Base-by-base conservation (phyloP, 345 rosid genomes). In the Carallia pectinifolia region DNA sequence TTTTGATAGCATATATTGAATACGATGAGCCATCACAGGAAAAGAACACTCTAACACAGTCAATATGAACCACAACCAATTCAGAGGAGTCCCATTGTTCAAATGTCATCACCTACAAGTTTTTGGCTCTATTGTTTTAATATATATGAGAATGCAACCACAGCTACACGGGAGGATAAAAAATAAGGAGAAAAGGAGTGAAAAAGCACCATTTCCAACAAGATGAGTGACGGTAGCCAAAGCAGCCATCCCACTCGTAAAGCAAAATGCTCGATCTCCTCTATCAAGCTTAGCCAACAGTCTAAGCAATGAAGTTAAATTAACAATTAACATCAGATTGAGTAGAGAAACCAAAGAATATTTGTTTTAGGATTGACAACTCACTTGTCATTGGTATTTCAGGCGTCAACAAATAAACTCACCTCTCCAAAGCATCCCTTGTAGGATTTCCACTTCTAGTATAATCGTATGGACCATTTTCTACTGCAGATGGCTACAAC, bases 181-280 rank as follows among this genome's bases (percentile, higher is more conserved):
- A 54, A 16, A 44, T 33, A 56, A 12, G 3, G 6, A 54, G 19
- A 36, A 44, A 44, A 44, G 18, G 19, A 69, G 8, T 4, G 37
- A 62, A n/a, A 27, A 66, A 64, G 54, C 71, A 95, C 99, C 98
- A 63, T 77, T 67, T 81, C 74, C 78, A 75, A 95, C 66, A 71
- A 92, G 96, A 81, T 85, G 93, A 10, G 87, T 69, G 65, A 90
- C 97, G 63, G 98, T 85, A 73, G 87, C 75, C 78, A 92, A 87
- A 74, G 98, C 99, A 84, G 98, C 99, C 97, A 95, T 95, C 79
- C 98, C 98, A 72, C 97, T 92, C 40, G 98, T 87, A 75, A 95
- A 95, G 88, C 99, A 90, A 78, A 95, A 85, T 76, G 98, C 94
- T 77, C 90, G 86, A 81, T 95, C 93, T 1, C 94, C 99, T 77